A percentile compares a stretch with the other conserved stretches of the same genome.
phyloP scores from a whole-genome alignment of 768 basidiomycete species.

The Suillus decipiens region DNA sequence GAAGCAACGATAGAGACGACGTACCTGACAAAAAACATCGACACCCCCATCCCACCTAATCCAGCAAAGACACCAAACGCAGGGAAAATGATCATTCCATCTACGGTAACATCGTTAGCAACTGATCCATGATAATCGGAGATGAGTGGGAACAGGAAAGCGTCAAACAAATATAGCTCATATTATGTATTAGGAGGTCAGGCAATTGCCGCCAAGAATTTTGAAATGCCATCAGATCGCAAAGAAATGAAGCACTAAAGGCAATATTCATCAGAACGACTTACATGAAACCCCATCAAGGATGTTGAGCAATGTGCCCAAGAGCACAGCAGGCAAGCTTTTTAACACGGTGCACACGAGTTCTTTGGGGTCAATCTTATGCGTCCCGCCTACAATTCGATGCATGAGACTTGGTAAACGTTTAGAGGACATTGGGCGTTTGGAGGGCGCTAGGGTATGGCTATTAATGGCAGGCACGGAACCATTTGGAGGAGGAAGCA shows the following conservation, averaged over 20 bases:
- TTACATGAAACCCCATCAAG: conserved; percentile 91
- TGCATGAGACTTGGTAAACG: conserved; percentile 1
- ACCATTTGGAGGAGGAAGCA: conserved; percentile 2
- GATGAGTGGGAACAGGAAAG: background rate
- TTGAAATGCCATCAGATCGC: conserved; percentile 4
- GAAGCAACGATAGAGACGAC: conserved; percentile 24
- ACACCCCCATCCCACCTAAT: conserved; percentile 88
- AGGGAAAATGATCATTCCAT: conserved; percentile 97
- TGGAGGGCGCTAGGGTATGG: background rate
- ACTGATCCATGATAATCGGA: background rate
- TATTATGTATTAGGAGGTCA: conserved; percentile 6
- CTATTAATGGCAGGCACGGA: background rate
- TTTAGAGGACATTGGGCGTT: background rate
- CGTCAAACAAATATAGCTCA: background rate
- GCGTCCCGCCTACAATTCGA: background rate
- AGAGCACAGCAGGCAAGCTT: conserved; percentile 79
- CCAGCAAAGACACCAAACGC: conserved; percentile 75
- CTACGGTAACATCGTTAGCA: conserved; percentile 33
- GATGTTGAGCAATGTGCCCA: conserved; percentile 86
- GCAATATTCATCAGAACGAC: conserved; percentile 28
- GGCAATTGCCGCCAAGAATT: background rate
- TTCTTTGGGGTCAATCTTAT: conserved; percentile 6
- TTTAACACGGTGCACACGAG: conserved; percentile 25
- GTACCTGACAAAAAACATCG: conserved; percentile 90
- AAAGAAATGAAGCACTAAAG: conserved; percentile 1